These are phyloP conservation scores for Pestalotiopsis sp. DNA, from an alignment of 2,329 filamentous ascomycete genomes.

Conservation along the genomic window DNA sequence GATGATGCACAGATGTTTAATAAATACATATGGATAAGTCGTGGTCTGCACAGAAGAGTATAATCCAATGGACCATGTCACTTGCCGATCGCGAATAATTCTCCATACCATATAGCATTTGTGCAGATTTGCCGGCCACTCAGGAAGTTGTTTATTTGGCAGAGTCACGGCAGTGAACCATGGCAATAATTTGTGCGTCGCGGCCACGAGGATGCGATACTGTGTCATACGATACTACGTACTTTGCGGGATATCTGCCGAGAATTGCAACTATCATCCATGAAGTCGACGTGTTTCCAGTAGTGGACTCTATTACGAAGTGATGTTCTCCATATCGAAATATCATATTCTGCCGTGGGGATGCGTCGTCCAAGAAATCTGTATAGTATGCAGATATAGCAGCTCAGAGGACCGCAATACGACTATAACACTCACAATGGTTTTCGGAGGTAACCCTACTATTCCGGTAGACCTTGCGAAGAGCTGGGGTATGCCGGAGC, in stretches of 20 bases:
- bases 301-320: not conserved
- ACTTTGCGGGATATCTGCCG: not conserved
- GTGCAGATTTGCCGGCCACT: too few species aligned
- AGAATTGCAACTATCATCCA: not conserved
- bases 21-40: too few species aligned
- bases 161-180: not conserved
- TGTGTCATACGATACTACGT: not conserved
- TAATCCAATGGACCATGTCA: too few species aligned
- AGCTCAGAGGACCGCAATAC: not conserved
- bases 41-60: too few species aligned
- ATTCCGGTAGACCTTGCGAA: constrained; percentile 17
- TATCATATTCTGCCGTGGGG: not conserved
- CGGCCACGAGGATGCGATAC: not conserved
- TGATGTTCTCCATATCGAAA: not conserved
- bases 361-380: not conserved
- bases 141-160: not conserved
- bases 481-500: constrained; percentile 4
- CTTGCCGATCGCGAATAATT: too few species aligned
- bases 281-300: not conserved
- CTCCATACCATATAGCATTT: too few species aligned
- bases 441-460: not conserved
- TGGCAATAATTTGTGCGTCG: not conserved
- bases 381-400: not conserved
- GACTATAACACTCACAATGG: not conserved
- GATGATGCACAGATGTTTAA: too few species aligned